phyloP scores from a whole-genome alignment of 1,284 basidiomycete species.

The Coriolopsis trogii region DNA sequence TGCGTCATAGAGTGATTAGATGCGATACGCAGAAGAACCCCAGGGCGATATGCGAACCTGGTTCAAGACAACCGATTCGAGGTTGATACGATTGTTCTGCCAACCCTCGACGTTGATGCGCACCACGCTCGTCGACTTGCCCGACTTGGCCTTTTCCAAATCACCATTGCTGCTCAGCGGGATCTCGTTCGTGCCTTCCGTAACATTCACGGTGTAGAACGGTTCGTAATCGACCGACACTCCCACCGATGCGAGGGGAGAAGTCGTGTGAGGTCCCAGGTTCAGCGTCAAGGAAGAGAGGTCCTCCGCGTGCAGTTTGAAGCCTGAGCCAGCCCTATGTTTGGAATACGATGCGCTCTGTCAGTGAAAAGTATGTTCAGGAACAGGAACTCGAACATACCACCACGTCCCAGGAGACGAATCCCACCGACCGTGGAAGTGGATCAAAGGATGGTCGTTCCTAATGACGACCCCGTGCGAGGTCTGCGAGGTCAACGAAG shows the following conservation, averaged over 20 bases:
- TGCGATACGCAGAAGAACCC: background rate
- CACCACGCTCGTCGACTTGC: constrained; percentile 37
- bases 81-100: constrained; percentile 60
- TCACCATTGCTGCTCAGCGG: constrained; percentile 32
- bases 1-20: background rate
- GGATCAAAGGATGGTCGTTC: constrained; percentile 37
- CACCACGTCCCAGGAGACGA: constrained; percentile 42
- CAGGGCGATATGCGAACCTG: constrained; percentile 35
- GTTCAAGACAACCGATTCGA: constrained; percentile 51
- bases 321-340: constrained; percentile 54
- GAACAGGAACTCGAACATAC: constrained; percentile 27
- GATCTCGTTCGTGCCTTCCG: constrained; percentile 48
- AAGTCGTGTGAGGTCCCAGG: constrained; percentile 52
- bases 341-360: too few relatives aligned
- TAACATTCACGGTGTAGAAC: constrained; percentile 51
- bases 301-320: constrained; percentile 52
- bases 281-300: constrained; percentile 48
- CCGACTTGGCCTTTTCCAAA: background rate
- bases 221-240: constrained; percentile 52
- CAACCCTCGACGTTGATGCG: constrained; percentile 57
- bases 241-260: constrained; percentile 47
- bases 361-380: background rate
- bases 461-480: constrained; percentile 20
- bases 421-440: constrained; percentile 44
- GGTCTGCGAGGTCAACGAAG: background rate